These are phyloP conservation scores for Wallacemonas sp. DNA, from an alignment of 208 protist genomes.

Conservation along the genomic window DNA sequence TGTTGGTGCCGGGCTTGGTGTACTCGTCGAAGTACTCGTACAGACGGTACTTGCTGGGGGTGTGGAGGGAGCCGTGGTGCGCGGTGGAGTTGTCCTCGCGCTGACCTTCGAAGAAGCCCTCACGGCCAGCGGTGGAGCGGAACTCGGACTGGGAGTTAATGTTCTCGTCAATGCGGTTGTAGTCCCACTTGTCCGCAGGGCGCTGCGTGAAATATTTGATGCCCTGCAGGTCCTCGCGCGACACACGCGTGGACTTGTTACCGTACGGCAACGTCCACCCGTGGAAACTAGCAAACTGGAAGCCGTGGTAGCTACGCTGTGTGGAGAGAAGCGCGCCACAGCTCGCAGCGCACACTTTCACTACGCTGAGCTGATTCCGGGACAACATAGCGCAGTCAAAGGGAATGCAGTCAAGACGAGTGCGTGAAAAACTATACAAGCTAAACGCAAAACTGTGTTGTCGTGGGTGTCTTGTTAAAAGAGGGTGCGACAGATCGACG, in stretches of 20 bases:
- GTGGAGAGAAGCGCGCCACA: conserved; percentile 14
- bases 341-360: neutral
- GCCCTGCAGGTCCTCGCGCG: conserved; percentile 75
- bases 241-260: conserved; percentile 43
- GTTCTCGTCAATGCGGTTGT: conserved; percentile 87
- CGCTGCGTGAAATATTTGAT: conserved; percentile 67
- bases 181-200: conserved; percentile 79
- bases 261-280: conserved; percentile 80
- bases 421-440: too few species aligned
- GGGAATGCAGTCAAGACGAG: too few species aligned
- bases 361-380: neutral
- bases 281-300: conserved; percentile 77
- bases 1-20: conserved; percentile 78
- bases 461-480: too few species aligned
- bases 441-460: too few species aligned
- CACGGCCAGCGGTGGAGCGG: conserved; percentile 57
- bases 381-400: conserved; percentile 5
- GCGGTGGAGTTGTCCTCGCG: conserved; percentile 79
- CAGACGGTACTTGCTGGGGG: conserved; percentile 77
- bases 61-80: conserved; percentile 70
- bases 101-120: conserved; percentile 70
- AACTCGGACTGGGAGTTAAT: conserved; percentile 88
- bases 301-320: conserved; percentile 57
- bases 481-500: too few species aligned
- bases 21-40: conserved; percentile 93